These are phyloP conservation scores for Penicillium sp. DNA, from an alignment of 2,329 filamentous ascomycete genomes.

Conservation along the genomic window DNA sequence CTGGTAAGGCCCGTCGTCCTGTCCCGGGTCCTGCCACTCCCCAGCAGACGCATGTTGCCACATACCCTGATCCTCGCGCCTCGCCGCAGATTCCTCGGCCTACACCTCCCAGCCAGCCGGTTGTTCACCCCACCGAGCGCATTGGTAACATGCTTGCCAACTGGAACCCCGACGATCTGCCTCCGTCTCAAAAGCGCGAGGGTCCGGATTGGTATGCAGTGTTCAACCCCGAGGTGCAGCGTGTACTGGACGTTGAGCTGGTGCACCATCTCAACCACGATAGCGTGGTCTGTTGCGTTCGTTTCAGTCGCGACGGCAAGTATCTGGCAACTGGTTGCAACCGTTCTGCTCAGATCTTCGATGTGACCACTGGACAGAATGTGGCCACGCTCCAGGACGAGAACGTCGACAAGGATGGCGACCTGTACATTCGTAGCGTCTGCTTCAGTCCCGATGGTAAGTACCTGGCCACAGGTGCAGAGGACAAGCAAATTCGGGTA, in stretches of 20 bases:
- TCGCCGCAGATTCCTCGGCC: conserved; percentile 89
- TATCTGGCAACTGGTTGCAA: conserved; percentile 98
- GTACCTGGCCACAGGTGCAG: conserved; percentile 91
- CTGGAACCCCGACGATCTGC: conserved; percentile 82
- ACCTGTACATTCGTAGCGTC: conserved; percentile 95
- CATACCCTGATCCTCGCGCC: conserved; percentile 79
- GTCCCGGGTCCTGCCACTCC: conserved; percentile 77
- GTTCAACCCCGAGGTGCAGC: conserved; percentile 90
- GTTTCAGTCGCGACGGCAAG: conserved; percentile 94
- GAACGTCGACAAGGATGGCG: conserved; percentile 81
- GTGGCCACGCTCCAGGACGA: conserved; percentile 90
- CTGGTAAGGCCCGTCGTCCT: conserved; percentile 71
- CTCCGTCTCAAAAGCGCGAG: conserved; percentile 84
- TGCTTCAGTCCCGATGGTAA: conserved; percentile 98
- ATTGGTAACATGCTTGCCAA: conserved; percentile 78
- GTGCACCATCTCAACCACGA: conserved; percentile 92
- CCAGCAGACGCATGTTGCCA: conserved; percentile 79
- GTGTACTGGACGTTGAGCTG: conserved; percentile 88
- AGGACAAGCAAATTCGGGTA: conserved; percentile 96
- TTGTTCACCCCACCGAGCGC: conserved; percentile 47
- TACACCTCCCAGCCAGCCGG: conserved; percentile 65
- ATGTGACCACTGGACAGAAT: conserved; percentile 83
- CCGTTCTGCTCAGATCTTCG: conserved; percentile 98
- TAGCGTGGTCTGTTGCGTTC: conserved; percentile 96
- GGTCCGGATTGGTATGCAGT: conserved; percentile 94